Base-by-base conservation (phyloP, 2,329 filamentous ascomycete genomes). In the Iodosphaeria phyllophila region DNA sequence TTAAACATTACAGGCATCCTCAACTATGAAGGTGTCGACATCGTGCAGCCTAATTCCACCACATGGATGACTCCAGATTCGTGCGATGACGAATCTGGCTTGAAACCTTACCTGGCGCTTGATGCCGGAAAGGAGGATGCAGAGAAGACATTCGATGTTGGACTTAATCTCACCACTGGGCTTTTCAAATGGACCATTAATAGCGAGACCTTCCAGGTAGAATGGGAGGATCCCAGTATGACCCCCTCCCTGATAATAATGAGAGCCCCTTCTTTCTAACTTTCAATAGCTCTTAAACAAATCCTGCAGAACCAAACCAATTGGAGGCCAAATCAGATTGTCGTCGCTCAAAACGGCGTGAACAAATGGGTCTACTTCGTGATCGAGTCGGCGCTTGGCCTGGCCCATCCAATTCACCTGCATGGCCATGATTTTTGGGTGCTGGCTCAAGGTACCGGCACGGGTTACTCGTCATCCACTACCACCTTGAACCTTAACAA, bases 1-100 rank as follows among this genome's bases (percentile, higher is more conserved):
- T 37, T 46, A 20, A 52, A 55, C 32, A 56, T 60, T 32, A 51
- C 39, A 22, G 60, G 57, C 2, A 56, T 66, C 22, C 33, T 66
- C 6, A 50, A 43, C 17, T 54, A 54, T 30, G 40, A 43, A 17
- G 33, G 35, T 12, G 32, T 28, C 20, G 33, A 29, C 24, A 29
- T 16, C 23, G 31, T 8, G 22, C 13, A 24, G 4, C 25, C 16
- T 15, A 31, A 5, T 23, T 27, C 17, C 30, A 18, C 14, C 18
- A 25, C 17, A 9, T 11, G n/a, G 4, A 22, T 17, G 14, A 20
- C 23, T 19, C 13, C 16, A 3, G 18, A 24, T 6, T 28, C 32
- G 13, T 54, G 49, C 23, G 35, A 36, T 7, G 50, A 52, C 18
- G 48, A 54, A 28, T 41, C 43, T 2, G 42, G 33, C 6, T 33